Base-by-base conservation (phyloP, 1,284 basidiomycete species). In the Rhodotorula sp. region DNA sequence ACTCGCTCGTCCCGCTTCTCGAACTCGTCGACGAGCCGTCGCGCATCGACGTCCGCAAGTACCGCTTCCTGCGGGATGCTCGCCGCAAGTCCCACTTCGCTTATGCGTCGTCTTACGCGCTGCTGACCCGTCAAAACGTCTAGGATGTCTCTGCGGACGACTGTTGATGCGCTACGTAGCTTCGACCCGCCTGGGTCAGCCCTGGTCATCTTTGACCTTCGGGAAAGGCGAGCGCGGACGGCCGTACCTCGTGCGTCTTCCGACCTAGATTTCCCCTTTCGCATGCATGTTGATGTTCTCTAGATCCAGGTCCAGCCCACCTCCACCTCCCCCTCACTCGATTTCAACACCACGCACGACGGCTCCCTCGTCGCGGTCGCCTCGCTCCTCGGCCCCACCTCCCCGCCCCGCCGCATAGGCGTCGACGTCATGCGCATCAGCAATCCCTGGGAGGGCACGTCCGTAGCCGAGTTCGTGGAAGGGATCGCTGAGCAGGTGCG, bases 281-380 rank as follows among this genome's bases (percentile, higher is more conserved):
- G 13, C 34, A 0, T 13, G 10, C 3, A 1, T n/a, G 9, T 22
- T 17, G 32, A n/a, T 4, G 22, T 27, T 25, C 9, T 25, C 19
- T 27, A 32, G 12, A 7, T 17, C 21, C 46, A 34, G 46, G 25
- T 19, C 54, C 34, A 21, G 22, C 19, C 41, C 10, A 27, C 3
- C 1, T 50, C 21, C 10, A 27, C 15, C 15, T 19, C 4, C 22
- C 56, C 1, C 7, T 37, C 29, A 17, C 67, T 92, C 57, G 90
- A 86, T 3, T 92, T 86, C 83, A 93, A 92, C 80, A 84, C 92
- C 64, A 88, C 91, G 44, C 91, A 93, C 79, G 91, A 93, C 81
- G 88, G 88, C 75, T 85, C 85, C 7, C 79, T 90, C 39, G 83
- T 93, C 67, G 88, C 86, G 32, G 87, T 92, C 84, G 89, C 85